Percentiles rank a stretch among this genome's conserved stretches.
phyloP scores from a whole-genome alignment of 2,329 filamentous ascomycete genomes.

The Nigrospora sphaerica region DNA sequence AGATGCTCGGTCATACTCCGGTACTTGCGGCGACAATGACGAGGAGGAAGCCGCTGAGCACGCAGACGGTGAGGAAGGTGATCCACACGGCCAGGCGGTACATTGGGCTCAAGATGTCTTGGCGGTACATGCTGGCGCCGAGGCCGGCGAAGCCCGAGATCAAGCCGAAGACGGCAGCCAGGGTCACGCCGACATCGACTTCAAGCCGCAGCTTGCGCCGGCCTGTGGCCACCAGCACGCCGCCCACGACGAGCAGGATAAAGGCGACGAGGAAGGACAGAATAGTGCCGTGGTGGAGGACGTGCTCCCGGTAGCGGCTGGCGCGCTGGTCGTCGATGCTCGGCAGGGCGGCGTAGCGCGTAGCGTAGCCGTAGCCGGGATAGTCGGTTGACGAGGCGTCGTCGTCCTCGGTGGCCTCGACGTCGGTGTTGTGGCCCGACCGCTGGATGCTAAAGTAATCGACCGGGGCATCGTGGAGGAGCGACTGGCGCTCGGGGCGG shows the following conservation, averaged over 20 bases:
- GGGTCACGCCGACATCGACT: conserved; percentile 63
- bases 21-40: conserved; percentile 39
- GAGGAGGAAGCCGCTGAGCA: conserved; percentile 44
- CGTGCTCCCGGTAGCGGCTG: conserved; percentile 41
- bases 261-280: conserved; percentile 52
- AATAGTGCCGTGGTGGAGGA: conserved; percentile 47
- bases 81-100: conserved; percentile 36
- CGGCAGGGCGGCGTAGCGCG: conserved; percentile 47
- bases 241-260: conserved; percentile 57
- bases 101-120: conserved; percentile 32
- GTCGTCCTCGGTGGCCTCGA: conserved; percentile 31
- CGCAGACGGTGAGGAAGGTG: conserved; percentile 36
- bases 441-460: conserved; percentile 21
- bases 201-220: conserved; percentile 60
- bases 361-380: conserved; percentile 40
- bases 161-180: conserved; percentile 62
- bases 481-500: conserved; percentile 15
- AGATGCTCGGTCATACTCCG: conserved; percentile 12
- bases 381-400: conserved; percentile 48
- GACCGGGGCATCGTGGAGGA: conserved; percentile 11
- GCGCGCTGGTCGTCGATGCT: conserved; percentile 44
- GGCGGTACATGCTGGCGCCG: conserved; percentile 48
- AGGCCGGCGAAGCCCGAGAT: conserved; percentile 56
- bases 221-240: conserved; percentile 60
- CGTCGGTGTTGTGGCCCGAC: conserved; percentile 10